Base-by-base conservation (phyloP, 75 land plant genomes). In the Cunninghamia lanceolata region DNA sequence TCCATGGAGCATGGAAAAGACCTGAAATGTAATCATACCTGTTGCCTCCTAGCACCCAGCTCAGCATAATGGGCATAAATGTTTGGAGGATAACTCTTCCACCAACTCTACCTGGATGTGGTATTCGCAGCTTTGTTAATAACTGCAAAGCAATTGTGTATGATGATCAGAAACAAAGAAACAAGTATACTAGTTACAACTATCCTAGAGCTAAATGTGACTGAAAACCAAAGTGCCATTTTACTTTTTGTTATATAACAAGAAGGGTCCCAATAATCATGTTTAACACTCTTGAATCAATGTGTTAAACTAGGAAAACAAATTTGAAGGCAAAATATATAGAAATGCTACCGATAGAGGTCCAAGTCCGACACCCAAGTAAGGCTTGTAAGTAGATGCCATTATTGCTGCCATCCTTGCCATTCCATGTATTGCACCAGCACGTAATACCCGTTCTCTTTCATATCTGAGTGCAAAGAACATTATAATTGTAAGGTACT, bases 381-480 rank as follows among this genome's bases (percentile, higher is more conserved):
- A 92, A 14, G 93, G 90, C 78, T 91, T 90, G 59, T 92, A 92
- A 16, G 90, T 90, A 71, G 92, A 76, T n/a, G 92, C 93, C 93
- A 92, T 92, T 71, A 88, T 88, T 40, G 93, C 93, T 52, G 93
- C 93, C 93, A 90, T 90, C 30, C 93, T 83, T n/a, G 93, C 92
- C 90, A 92, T 82, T 46, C 92, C 92, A 86, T 92, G 93, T 73
- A 92, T 86, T 28, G 87, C 93, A 35, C 88, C 88, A 73, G 86
- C 90, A 28, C 93, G 85, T 42, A 90, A 56, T 73, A 83, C 84
- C 40, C 93, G 83, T 81, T 92, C 79, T 35, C 81, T 89, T 76
- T 92, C 92, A 85, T 92, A 92, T 34, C 91, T 90, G 86, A 83
- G 40, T 32, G 19, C 36, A 83, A 54, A 56, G 10, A 83, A 35